Evolutionary conservation across 1,284 basidiomycete genomes (phyloP).

Genomic region (Leccinum olivaceoglutinosum): DNA sequence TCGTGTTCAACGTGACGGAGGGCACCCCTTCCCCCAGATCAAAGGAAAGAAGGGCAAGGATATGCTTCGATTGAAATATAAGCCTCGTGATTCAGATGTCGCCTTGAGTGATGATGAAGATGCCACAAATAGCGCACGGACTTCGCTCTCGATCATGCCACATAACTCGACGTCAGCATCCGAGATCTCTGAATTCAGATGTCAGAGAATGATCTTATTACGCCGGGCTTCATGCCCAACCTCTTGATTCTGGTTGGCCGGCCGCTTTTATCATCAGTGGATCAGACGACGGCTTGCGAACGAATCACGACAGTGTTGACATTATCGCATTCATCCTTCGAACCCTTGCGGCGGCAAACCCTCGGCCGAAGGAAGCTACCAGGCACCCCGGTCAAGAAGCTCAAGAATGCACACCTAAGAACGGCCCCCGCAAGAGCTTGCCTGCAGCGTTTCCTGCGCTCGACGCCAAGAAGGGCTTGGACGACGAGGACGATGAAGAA

Average conservation of each 20-base stretch:
- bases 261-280: constrained; percentile 36
- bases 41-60: constrained; percentile 33
- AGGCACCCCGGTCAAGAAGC: constrained; percentile 74
- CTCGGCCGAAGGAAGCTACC: constrained; percentile 55
- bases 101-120: constrained; percentile 59
- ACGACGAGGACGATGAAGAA: constrained; percentile 34
- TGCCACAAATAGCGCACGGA: constrained; percentile 25
- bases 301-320: constrained; percentile 33
- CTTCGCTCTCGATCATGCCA: constrained; percentile 41
- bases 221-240: constrained; percentile 55
- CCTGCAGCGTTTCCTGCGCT: constrained; percentile 58
- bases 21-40: constrained; percentile 55
- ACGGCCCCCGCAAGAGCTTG: constrained; percentile 63
- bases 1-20: constrained; percentile 49
- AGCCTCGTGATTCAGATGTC: constrained; percentile 63
- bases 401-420: constrained; percentile 55
- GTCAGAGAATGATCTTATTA: constrained; percentile 56
- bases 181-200: constrained; percentile 46
- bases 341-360: constrained; percentile 57
- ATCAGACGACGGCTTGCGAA: constrained; percentile 35
- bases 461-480: constrained; percentile 22
- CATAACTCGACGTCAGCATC: constrained; percentile 52
- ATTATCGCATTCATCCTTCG: constrained; percentile 68
- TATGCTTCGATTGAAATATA: constrained; percentile 60
- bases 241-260: constrained; percentile 57